Conservation (phyloP, 2,329 filamentous ascomycete genomes). For the Fusarium mexicanum region DNA sequence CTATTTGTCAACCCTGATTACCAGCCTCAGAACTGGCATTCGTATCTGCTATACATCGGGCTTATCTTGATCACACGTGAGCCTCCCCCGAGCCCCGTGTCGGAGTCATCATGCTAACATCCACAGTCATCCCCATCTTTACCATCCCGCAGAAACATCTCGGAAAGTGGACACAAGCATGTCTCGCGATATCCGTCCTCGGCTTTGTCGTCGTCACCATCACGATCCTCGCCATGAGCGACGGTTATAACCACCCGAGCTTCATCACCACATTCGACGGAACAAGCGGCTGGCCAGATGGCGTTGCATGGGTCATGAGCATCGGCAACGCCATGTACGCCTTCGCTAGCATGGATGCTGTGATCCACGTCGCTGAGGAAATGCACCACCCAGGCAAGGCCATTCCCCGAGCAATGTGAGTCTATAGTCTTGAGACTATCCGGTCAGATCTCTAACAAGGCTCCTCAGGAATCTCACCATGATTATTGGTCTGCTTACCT, state of each 20-base stretch:
- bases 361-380: background rate
- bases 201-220: background rate
- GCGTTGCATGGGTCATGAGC: background rate
- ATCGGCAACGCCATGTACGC: background rate
- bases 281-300: background rate
- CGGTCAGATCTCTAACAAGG: fast-evolving
- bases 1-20: background rate
- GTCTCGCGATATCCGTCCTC: background rate
- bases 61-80: background rate
- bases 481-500: background rate
- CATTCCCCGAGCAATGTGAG: background rate
- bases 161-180: background rate
- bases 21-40: background rate
- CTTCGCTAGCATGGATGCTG: background rate
- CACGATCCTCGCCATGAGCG: background rate
- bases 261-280: background rate
- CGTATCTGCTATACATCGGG: fast-evolving
- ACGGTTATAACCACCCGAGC: background rate
- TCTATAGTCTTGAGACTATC: fast-evolving
- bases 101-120: fast-evolving
- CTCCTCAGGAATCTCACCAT: background rate
- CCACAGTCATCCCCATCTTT: background rate
- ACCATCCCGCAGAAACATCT: background rate
- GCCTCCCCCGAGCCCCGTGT: fast-evolving
- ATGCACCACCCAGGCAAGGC: background rate